Evolutionary conservation across 1,284 basidiomycete species (phyloP).

Genomic region (Polyporus tsugae): DNA sequence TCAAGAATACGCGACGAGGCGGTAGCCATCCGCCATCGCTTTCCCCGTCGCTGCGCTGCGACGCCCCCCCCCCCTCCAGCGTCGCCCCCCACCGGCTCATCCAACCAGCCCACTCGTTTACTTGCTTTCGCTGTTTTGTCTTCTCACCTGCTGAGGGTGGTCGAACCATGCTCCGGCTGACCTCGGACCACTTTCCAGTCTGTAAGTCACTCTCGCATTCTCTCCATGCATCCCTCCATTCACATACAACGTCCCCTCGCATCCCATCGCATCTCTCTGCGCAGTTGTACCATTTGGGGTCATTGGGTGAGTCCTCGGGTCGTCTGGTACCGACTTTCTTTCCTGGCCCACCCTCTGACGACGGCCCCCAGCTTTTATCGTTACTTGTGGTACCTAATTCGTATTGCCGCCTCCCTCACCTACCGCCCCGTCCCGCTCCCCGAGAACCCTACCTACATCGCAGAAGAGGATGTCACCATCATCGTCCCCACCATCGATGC

Average conservation of each 20-base stretch:
- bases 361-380: slow-evolving; percentile 74
- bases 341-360: slow-evolving; percentile 15
- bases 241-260: slow-evolving; percentile 10
- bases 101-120: slow-evolving; percentile 31
- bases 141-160: slow-evolving; percentile 33
- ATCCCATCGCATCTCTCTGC: slow-evolving; percentile 16
- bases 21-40: slow-evolving; percentile 27
- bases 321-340: neutral
- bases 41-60: slow-evolving; percentile 33
- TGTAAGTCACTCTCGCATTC: slow-evolving; percentile 42
- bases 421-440: slow-evolving; percentile 90
- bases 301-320: slow-evolving; percentile 71
- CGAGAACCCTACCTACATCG: slow-evolving; percentile 87
- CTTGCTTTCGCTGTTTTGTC: slow-evolving; percentile 31
- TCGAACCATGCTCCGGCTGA: slow-evolving; percentile 48
- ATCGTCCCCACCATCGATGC: slow-evolving; percentile 96
- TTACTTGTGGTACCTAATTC: slow-evolving; percentile 90
- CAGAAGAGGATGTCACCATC: slow-evolving; percentile 92
- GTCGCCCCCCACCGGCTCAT: slow-evolving; percentile 21
- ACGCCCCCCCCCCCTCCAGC: slow-evolving; percentile 23
- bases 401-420: slow-evolving; percentile 75
- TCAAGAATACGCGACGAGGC: slow-evolving; percentile 13
- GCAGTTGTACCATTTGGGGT: slow-evolving; percentile 91
- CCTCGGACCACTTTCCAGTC: slow-evolving; percentile 51
- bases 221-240: slow-evolving; percentile 9